Percentiles rank a stretch among this genome's conserved stretches.
phyloP scores from a whole-genome alignment of 1,139 yeast genomes.

The Debaryomycetaceae sp. region DNA sequence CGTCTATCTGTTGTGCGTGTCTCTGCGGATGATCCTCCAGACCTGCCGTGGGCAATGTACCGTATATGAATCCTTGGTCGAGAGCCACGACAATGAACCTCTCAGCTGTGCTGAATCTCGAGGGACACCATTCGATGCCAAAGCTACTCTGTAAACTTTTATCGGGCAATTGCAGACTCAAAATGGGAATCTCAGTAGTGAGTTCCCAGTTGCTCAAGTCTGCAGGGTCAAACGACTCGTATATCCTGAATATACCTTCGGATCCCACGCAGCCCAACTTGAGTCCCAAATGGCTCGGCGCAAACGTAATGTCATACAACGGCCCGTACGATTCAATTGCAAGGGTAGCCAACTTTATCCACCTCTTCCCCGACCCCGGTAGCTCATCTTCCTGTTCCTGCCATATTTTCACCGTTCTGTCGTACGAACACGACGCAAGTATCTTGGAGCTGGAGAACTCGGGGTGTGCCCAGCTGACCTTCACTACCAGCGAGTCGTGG shows the following conservation, averaged over 20 bases:
- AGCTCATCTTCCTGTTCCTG: constrained; percentile 83
- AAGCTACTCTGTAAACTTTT: constrained; percentile 84
- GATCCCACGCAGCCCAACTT: constrained; percentile 85
- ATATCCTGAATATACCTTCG: constrained; percentile 82
- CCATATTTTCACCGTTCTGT: constrained; percentile 85
- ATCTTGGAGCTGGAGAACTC: constrained; percentile 75
- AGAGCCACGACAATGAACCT: constrained; percentile 81
- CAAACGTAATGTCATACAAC: constrained; percentile 82
- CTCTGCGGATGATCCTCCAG: neutral
- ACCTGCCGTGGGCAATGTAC: constrained; percentile 17
- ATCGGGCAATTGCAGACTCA: constrained; percentile 60
- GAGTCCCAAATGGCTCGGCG: constrained; percentile 82
- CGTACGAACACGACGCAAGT: constrained; percentile 85
- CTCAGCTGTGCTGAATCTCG: constrained; percentile 70
- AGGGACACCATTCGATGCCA: constrained; percentile 90
- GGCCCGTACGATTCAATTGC: constrained; percentile 85
- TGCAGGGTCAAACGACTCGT: constrained; percentile 87
- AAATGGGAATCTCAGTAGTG: constrained; percentile 67
- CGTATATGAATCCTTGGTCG: constrained; percentile 81
- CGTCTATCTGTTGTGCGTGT: constrained; percentile 5
- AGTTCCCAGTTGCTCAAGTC: constrained; percentile 80
- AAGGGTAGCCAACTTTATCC: constrained; percentile 72
- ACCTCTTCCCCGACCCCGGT: constrained; percentile 72
- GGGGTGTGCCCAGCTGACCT: constrained; percentile 91
- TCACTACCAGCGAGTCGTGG: constrained; percentile 83